These are phyloP conservation scores for Magnolia changhungtana DNA, from an alignment of 164 flowering plant genomes.

Conservation along the genomic window DNA sequence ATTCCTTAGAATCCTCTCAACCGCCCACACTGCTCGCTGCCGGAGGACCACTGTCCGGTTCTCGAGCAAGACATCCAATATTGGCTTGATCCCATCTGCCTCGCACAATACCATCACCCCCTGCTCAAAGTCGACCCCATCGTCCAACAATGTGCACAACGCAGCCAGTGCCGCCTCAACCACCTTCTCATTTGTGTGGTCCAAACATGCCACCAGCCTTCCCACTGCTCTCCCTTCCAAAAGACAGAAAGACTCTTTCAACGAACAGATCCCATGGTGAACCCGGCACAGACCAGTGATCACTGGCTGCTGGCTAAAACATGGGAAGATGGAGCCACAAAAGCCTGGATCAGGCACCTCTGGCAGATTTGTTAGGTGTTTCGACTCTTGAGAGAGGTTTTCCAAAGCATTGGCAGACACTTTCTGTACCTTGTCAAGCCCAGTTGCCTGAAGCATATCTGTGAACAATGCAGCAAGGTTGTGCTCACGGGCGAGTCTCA, in stretches of 20 bases:
- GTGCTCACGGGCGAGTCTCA: slow-evolving; percentile 56
- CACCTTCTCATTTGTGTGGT: slow-evolving; percentile 76
- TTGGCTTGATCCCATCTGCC: slow-evolving; percentile 34
- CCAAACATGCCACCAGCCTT: slow-evolving; percentile 72
- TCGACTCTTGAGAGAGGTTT: slow-evolving; percentile 68
- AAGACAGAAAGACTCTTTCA: slow-evolving; percentile 74
- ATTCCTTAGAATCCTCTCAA: slow-evolving; percentile 31
- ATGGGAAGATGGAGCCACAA: slow-evolving; percentile 64
- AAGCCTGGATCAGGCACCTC: slow-evolving; percentile 61
- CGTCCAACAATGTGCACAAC: slow-evolving; percentile 73
- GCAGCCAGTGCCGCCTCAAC: slow-evolving; percentile 91
- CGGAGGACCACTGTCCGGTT: slow-evolving; percentile 26
- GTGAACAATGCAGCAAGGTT: slow-evolving; percentile 64
- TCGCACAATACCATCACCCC: slow-evolving; percentile 63
- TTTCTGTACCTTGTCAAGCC: slow-evolving; percentile 86
- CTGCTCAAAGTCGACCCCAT: slow-evolving; percentile 69
- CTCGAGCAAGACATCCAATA: slow-evolving; percentile 37
- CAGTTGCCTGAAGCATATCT: slow-evolving; percentile 73
- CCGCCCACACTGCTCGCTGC: slow-evolving; percentile 31
- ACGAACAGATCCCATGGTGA: slow-evolving; percentile 72
- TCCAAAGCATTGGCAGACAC: slow-evolving; percentile 81
- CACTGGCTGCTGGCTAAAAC: slow-evolving; percentile 61
- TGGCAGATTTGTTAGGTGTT: slow-evolving; percentile 56
- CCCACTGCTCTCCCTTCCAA: slow-evolving; percentile 73
- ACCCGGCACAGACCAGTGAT: slow-evolving; percentile 64